Conservation (phyloP, 1,284 basidiomycete species). For the Pholiota adiposa region DNA sequence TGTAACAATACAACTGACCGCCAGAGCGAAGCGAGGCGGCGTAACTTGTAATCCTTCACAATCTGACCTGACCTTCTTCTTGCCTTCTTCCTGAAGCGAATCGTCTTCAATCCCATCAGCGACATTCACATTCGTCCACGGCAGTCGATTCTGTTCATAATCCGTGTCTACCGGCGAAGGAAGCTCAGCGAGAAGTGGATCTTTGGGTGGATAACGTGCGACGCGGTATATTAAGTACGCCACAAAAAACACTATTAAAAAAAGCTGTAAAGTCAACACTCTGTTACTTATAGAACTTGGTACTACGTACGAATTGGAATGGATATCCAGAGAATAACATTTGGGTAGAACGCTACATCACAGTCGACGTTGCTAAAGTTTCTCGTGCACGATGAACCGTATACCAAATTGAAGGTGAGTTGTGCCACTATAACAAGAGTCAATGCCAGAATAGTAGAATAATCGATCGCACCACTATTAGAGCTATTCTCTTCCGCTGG, state of each 20-base stretch:
- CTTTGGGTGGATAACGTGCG: slow-evolving; percentile 13
- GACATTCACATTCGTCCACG: slow-evolving; percentile 19
- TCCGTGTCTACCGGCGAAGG: slow-evolving; percentile 16
- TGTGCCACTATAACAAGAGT: not conserved
- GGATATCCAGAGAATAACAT: slow-evolving; percentile 1
- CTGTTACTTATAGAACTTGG: not conserved
- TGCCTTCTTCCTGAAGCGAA: slow-evolving; percentile 18
- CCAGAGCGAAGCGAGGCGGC: too few relatives aligned
- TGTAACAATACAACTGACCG: too few relatives aligned
- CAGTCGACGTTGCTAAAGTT: not conserved
- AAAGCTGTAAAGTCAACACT: not conserved
- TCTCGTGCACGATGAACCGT: not conserved
- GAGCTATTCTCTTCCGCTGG: too few relatives aligned
- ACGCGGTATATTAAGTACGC: slow-evolving; percentile 16
- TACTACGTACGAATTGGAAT: slow-evolving; percentile 6
- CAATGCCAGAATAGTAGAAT: not conserved
- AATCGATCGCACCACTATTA: too few relatives aligned
- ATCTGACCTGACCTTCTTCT: slow-evolving; percentile 19
- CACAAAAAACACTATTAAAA: slow-evolving; percentile 4
- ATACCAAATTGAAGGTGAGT: not conserved
- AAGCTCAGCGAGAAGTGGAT: slow-evolving; percentile 18
- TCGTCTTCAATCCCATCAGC: slow-evolving; percentile 28
- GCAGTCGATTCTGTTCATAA: slow-evolving; percentile 14
- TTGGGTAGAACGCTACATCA: not conserved
- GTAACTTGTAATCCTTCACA: slow-evolving; percentile 7